Evolutionary conservation across 2,329 filamentous ascomycete genomes (phyloP), one percentile per base, ranked within the genome.

Genomic region (Parafenestella ontariensis): DNA sequence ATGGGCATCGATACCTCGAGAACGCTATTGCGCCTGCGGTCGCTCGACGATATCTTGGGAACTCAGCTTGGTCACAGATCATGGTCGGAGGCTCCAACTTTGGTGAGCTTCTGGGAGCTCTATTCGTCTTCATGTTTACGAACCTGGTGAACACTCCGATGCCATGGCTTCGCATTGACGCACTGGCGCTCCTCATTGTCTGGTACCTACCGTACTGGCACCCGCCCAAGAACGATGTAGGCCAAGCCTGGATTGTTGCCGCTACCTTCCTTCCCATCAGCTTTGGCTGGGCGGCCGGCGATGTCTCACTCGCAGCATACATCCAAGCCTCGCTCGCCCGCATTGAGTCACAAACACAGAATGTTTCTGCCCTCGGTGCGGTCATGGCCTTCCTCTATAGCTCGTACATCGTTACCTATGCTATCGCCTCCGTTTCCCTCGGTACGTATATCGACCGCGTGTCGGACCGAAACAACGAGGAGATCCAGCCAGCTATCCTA

Each of bases 301-400:
- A 83, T 49, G 80, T 83, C 13, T 81, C 79, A 3, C 76, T 83
- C 0, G 78, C 78, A 1, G 81, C 81, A 1, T 83, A 82, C 62
- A 81, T 83, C 44, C 81, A 83, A 62, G 79, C 81, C 3, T 78
- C 78, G 5, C 73, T 83, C n/a, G 74, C 78, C 0, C 73, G 79
- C 21, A 70, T 79, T 23, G 81, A 82, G 58, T 71, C 71, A 9
- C 70, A 78, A 39, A 75, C 77, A 33, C 73, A 76, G 41, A 77
- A 81, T 37, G 79, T 83, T 1, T 81, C 80, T 2, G 77, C 81
- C 0, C 70, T 83, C 2, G 81, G 79, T 17, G 79, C 81, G 1
- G 80, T 83, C 36, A 83, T 83, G 80, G 78, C 80, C 0, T 81
- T 82, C 59, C 70, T 83, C 5, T 82, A 83, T 65, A 79, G 75